phyloP scores from a whole-genome alignment of 352 stramenopile genomes.

The Phytophthora melonis region DNA sequence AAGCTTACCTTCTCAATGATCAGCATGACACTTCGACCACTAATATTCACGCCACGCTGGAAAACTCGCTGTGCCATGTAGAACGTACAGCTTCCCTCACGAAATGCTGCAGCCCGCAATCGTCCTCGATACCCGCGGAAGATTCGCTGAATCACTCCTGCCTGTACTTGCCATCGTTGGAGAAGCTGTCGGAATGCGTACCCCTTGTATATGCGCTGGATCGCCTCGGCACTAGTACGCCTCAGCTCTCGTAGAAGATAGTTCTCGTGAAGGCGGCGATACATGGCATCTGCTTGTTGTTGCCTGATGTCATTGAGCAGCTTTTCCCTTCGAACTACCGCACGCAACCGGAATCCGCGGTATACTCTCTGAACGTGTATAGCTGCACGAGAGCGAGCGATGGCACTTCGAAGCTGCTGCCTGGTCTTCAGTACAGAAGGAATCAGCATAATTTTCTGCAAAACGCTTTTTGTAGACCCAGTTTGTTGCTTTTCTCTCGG shows the following conservation, averaged over 20 bases:
- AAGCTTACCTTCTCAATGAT: slow-evolving; percentile 64
- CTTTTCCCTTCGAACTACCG: slow-evolving; percentile 50
- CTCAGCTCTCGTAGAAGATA: slow-evolving; percentile 59
- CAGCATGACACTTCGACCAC: slow-evolving; percentile 56
- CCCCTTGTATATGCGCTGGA: slow-evolving; percentile 73
- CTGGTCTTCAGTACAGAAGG: slow-evolving; percentile 54
- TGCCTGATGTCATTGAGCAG: slow-evolving; percentile 61
- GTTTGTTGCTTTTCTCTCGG: neutral
- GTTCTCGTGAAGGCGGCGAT: slow-evolving; percentile 40
- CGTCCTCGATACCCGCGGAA: slow-evolving; percentile 64
- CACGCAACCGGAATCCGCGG: slow-evolving; percentile 68
- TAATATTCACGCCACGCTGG: slow-evolving; percentile 65
- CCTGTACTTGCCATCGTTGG: slow-evolving; percentile 38
- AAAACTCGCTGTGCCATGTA: slow-evolving; percentile 77
- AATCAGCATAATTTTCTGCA: slow-evolving; percentile 53
- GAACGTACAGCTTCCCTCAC: slow-evolving; percentile 73
- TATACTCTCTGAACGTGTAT: slow-evolving; percentile 62
- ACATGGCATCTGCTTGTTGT: slow-evolving; percentile 54
- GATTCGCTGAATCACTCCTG: slow-evolving; percentile 59
- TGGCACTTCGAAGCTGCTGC: slow-evolving; percentile 33
- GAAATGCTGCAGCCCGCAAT: slow-evolving; percentile 64
- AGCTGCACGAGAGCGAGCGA: slow-evolving; percentile 37
- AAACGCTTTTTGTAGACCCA: neutral
- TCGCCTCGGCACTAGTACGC: slow-evolving; percentile 50
- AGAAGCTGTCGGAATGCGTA: slow-evolving; percentile 46